Base-by-base conservation (phyloP, 768 basidiomycete species). In the Russula sp. region DNA sequence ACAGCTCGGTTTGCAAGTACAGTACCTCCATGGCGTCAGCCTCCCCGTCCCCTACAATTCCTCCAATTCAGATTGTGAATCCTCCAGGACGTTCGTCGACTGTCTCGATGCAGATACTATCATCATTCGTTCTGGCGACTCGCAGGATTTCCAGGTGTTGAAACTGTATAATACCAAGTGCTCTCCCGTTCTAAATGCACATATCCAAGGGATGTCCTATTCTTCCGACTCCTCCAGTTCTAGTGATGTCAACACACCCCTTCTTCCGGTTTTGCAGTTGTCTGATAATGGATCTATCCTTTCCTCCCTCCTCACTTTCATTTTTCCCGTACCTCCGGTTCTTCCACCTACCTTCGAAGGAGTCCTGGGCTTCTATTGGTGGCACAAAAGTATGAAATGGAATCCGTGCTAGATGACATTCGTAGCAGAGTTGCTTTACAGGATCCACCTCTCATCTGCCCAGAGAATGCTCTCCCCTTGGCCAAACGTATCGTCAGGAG, bases 101-200 rank as follows among this genome's bases (percentile, higher is more conserved):
- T 72, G 75, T 49, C 68, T 52, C 32, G 73, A 76, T 32, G 77
- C 76, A 10, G 78, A 81, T n/a, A n/a, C n/a, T 63, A 67, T 79
- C 58, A 71, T 77, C 48, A 69, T 82, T 39, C 74, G 74, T 41
- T 75, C 79, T 8, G 66, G 71, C 1, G 78, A 82, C 58, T 75
- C 72, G 5, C 72, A 74, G 5, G 65, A 73, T 9, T 81, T 82
- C 65, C 76, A 73, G 29, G 71, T 82, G 46, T 75, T 76, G 67
- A 77, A 74, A 48, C 63, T 75, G 39, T 73, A 78, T 34, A 66
- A 82, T 41, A 71, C 73, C 36, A 75, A 71, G 61, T 75, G 77
- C 5, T 81, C 77, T 16, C 67, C 75, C 5, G 69, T 80, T 11
- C 74, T 81, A 63, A 64, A 66, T 32, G 35, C 18, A 25, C 43